phyloP scores from a whole-genome alignment of 805 yeast species.

The Wickerhamomyces kurtzmanii region DNA sequence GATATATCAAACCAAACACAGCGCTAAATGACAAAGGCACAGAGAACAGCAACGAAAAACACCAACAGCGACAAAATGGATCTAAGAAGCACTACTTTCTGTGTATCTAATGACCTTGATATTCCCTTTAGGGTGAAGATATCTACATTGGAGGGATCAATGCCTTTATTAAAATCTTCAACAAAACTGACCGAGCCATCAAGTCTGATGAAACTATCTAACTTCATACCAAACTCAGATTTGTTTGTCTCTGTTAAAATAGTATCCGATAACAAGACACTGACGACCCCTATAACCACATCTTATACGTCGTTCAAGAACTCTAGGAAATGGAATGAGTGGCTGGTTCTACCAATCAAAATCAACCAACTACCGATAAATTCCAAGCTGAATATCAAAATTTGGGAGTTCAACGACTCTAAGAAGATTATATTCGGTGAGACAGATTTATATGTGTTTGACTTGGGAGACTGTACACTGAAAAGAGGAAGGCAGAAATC shows the following conservation, averaged over 20 bases:
- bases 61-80: too few relatives aligned
- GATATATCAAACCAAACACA: too few relatives aligned
- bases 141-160: constrained; percentile 33
- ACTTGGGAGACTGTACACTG: constrained; percentile 43
- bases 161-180: constrained; percentile 30
- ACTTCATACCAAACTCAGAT: constrained; percentile 23
- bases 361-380: constrained; percentile 62
- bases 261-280: constrained; percentile 30
- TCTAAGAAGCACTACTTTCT: constrained; percentile 41
- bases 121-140: constrained; percentile 39
- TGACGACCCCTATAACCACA: constrained; percentile 39
- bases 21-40: too few relatives aligned
- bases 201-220: constrained; percentile 28
- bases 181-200: constrained; percentile 38
- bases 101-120: constrained; percentile 45
- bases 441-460: constrained; percentile 52
- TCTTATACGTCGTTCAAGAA: constrained; percentile 36
- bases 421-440: constrained; percentile 45
- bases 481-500: constrained; percentile 65
- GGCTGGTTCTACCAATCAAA: constrained; percentile 64
- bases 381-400: constrained; percentile 45
- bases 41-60: too few relatives aligned
- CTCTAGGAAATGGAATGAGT: constrained; percentile 54
- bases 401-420: constrained; percentile 63
- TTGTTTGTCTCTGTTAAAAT: constrained; percentile 36